Base-by-base conservation (phyloP, 2,329 filamentous ascomycete genomes). In the Stachybotrys chlorohalonatus region DNA sequence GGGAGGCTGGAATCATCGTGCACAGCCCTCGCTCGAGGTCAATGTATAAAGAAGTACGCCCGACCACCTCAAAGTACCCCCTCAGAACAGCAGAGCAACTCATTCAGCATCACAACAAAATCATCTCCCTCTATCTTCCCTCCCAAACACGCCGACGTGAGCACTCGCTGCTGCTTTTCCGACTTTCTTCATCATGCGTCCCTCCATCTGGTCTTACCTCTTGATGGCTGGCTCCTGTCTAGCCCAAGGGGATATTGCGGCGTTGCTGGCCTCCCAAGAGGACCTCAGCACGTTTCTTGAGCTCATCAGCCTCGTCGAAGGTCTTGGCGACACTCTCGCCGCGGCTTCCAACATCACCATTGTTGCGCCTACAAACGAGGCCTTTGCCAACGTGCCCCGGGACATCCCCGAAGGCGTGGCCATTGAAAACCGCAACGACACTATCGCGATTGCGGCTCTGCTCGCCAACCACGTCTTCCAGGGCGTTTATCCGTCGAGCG, bases 331-430 rank as follows among this genome's bases (percentile, higher is more conserved):
- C 17, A 64, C 59, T 13, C 64, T 72, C 7, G 58, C 63, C 11
- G 58, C 61, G 15, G 60, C 65, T 1, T 63, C 59, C 39, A 70
- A 71, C 56, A 66, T 68, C 51, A 68, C 64, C 54, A 71, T 68
- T 55, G 62, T 70, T 17, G 69, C 70, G 0, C 69, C 69, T 4
- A 68, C 66, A 13, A 70, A 72, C 59, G 55, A 64, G 2, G 70
- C 70, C 7, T 70, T 72, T 24, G 63, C 54, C 9, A 60, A 59
- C 1, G 64, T 71, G 7, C 67, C 68, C 6, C 57, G 62, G 1
- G 61, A 70, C 32, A 63, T 65, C 15, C 66, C 67, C 0, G 67
- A 69, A 49, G 66, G 68, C 7, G 59, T 65, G 30, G 67, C 67
- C 47, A 68, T 69, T 11, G 62, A 63, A 31, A 54, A 56, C 6